Conservation (phyloP, 306 rosid species). For the Luffa aegyptiaca region DNA sequence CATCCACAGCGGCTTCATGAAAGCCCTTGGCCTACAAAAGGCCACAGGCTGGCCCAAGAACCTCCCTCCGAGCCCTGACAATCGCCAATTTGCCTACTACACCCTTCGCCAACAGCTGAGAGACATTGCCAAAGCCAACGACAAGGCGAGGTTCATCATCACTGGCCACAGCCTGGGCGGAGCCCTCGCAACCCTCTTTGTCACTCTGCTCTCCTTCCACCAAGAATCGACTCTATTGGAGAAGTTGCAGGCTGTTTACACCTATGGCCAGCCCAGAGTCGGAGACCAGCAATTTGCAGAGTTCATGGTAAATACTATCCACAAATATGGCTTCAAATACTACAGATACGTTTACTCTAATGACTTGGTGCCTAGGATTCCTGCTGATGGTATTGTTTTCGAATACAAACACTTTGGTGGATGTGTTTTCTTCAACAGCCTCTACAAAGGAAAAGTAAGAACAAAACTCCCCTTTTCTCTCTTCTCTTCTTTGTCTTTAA, state of each 20-base stretch:
- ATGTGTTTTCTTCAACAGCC: constrained; percentile 43
- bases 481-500: no score
- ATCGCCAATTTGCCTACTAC: constrained; percentile 43
- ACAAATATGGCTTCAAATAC: constrained; percentile 32
- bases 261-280: constrained; percentile 78
- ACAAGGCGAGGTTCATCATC: constrained; percentile 46
- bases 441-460: constrained; percentile 46
- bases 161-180: constrained; percentile 81
- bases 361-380: constrained; percentile 61
- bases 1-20: constrained; percentile 56
- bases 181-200: constrained; percentile 58
- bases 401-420: constrained; percentile 53
- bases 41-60: constrained; percentile 50
- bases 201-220: constrained; percentile 40
- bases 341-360: constrained; percentile 33
- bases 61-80: not conserved
- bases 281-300: constrained; percentile 46
- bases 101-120: constrained; percentile 32
- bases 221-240: constrained; percentile 43
- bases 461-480: no score
- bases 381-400: constrained; percentile 47
- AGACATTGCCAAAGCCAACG: constrained; percentile 20
- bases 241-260: constrained; percentile 57
- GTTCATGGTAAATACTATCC: constrained; percentile 35
- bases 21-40: constrained; percentile 41